Conservation (phyloP, 768 basidiomycete genomes). For the Amanita phalloides region DNA sequence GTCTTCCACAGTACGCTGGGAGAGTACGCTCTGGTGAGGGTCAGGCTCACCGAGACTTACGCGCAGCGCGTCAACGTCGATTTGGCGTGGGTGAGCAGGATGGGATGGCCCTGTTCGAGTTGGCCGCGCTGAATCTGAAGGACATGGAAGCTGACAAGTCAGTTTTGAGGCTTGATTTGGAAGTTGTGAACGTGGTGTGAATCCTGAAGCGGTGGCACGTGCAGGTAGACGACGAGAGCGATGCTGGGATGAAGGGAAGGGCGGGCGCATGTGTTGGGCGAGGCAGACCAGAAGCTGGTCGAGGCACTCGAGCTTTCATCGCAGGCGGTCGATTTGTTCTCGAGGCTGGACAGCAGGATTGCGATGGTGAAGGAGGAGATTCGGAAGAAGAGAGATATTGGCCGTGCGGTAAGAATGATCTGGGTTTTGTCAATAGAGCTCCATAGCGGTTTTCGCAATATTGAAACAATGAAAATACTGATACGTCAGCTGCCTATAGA, state of each 20-base stretch:
- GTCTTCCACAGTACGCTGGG: slow-evolving; percentile 51
- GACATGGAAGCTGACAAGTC: slow-evolving; percentile 26
- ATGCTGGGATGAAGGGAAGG: slow-evolving; percentile 16
- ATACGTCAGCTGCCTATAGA: no score
- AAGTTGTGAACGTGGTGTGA: background rate
- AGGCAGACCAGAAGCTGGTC: slow-evolving; percentile 40
- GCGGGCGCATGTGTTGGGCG: slow-evolving; percentile 41
- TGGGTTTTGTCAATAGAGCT: no score
- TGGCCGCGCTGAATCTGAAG: slow-evolving; percentile 60
- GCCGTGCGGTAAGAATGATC: background rate
- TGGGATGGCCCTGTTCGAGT: slow-evolving; percentile 60
- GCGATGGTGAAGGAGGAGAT: slow-evolving; percentile 67
- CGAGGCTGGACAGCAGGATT: slow-evolving; percentile 60
- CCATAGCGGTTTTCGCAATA: no score
- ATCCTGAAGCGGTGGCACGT: no score
- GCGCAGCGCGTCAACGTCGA: slow-evolving; percentile 26
- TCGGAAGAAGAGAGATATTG: slow-evolving; percentile 28
- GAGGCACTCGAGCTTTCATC: slow-evolving; percentile 37
- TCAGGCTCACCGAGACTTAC: slow-evolving; percentile 42
- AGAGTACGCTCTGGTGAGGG: slow-evolving; percentile 30
- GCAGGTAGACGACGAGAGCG: background rate
- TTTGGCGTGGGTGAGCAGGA: slow-evolving; percentile 60
- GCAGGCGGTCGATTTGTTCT: slow-evolving; percentile 50
- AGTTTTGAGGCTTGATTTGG: background rate
- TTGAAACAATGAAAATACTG: no score